A percentile compares a stretch with the other conserved stretches of the same genome.
These are phyloP conservation scores for Colletotrichum lentis DNA, from an alignment of 2,329 filamentous ascomycete genomes.

Conservation along the genomic window DNA sequence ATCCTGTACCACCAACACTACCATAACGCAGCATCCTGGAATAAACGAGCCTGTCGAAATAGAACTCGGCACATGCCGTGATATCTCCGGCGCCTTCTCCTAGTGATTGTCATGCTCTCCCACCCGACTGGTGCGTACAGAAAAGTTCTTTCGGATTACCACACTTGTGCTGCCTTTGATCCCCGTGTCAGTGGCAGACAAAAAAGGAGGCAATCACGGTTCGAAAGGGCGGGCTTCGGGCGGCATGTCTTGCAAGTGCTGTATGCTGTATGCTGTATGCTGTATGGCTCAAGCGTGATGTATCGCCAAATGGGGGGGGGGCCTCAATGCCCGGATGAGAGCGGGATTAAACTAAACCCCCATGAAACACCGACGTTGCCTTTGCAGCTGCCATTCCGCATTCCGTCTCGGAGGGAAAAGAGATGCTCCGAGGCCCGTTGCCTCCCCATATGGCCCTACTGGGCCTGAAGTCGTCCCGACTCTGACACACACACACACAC, in stretches of 20 bases:
- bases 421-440: background rate
- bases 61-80: too few species aligned
- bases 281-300: too few species aligned
- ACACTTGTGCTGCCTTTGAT: background rate
- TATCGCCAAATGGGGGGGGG: too few species aligned
- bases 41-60: background rate
- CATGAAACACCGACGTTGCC: too few species aligned
- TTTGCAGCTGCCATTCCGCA: background rate
- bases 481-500: slow-evolving; percentile 27
- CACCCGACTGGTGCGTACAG: too few species aligned
- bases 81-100: too few species aligned
- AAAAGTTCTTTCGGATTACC: background rate
- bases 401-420: background rate
- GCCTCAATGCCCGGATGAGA: too few species aligned
- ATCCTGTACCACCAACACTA: background rate
- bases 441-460: background rate
- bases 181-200: background rate
- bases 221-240: background rate
- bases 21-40: background rate
- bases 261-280: too few species aligned
- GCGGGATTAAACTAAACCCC: too few species aligned
- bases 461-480: slow-evolving; percentile 23
- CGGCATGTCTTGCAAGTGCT: background rate
- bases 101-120: too few species aligned
- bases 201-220: background rate